Evolutionary conservation across 2,329 filamentous ascomycete genomes (phyloP), one percentile per base, ranked within the genome.

Genomic region (Colletotrichum euphorbiae): DNA sequence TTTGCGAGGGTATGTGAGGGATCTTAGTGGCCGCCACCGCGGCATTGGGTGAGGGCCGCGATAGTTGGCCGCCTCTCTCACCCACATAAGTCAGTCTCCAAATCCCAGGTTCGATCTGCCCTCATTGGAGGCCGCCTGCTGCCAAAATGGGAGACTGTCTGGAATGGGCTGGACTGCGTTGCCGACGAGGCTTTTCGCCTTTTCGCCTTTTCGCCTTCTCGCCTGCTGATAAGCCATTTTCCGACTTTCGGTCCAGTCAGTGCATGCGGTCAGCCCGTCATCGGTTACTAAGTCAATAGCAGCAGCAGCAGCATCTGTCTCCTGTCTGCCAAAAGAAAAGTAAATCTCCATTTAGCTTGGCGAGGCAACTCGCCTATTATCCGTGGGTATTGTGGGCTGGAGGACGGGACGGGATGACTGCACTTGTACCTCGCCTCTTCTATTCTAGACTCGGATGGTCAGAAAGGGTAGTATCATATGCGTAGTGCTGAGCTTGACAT

Each of bases 91-190:
- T 5, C 24, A 62, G 62, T 54, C 28, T 67, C 66, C 69, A 55
- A 62, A 61, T 52, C 21, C 66, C 52, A 69, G 60, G 55, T 66
- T 70, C 60, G 24, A 65, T 50, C 38, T 57, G 60, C 31, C 69
- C 60, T 66, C 60, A 70, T 69, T 70, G 66, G 69, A 70, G 69
- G 66, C 69, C 69, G 65, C 65, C 69, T 61, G 50, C 38, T 65
- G 38, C 59, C 59, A 59, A 54, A 59, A 64, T 13, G 55, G 59
- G 58, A 45, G 59, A 46, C 50, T 24, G 54, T 52, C 46, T 59
- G 62, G 62, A 60, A 65, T 59, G 46, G 54, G 46, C 48, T 66
- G 61, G 54, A 40, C 50, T 59, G 55, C 38, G 36, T 13, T 50
- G 46, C 58, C 46, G 54, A 48, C 45, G 51, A 54, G 48, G 28